Evolutionary conservation across 441 rosid genomes (phyloP).

Genomic region (Adansonia gregorii): DNA sequence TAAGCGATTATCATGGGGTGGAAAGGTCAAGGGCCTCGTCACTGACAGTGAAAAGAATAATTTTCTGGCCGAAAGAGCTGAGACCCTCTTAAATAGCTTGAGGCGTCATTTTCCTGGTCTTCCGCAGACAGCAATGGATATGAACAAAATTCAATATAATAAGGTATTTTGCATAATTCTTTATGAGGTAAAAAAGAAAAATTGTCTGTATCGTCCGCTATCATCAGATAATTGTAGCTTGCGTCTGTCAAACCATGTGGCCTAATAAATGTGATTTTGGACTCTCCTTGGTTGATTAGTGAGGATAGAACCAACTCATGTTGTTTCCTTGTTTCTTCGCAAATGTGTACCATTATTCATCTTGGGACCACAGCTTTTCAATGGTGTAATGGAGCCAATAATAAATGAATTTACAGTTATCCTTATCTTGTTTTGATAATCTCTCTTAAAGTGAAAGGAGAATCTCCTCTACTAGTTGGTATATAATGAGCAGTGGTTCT

Average conservation of each 20-base stretch:
- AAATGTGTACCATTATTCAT: background rate
- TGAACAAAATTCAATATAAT: constrained; percentile 96
- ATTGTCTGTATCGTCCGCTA: background rate
- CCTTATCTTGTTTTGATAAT: background rate
- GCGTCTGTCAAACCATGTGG: background rate
- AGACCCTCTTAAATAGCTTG: constrained; percentile 74
- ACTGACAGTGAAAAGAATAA: constrained; percentile 60
- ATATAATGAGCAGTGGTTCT: background rate
- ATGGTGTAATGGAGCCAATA: background rate
- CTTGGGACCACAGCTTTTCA: background rate
- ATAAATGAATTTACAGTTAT: background rate
- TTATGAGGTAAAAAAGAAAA: background rate
- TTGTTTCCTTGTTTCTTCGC: background rate
- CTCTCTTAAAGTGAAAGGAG: background rate
- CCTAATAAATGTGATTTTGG: background rate
- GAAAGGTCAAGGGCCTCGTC: constrained; percentile 89
- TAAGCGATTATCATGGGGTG: constrained; percentile 76
- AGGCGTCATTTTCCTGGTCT: constrained; percentile 89
- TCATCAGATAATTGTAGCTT: background rate
- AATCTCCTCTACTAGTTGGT: background rate
- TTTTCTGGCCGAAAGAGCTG: constrained; percentile 73
- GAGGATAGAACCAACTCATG: background rate
- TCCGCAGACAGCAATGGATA: constrained; percentile 91
- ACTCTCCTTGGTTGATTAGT: background rate
- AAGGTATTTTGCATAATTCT: constrained; percentile 52